These are phyloP conservation scores for Penicillium ochrochloron DNA, from an alignment of 495 filamentous ascomycete species.

Conservation along the genomic window DNA sequence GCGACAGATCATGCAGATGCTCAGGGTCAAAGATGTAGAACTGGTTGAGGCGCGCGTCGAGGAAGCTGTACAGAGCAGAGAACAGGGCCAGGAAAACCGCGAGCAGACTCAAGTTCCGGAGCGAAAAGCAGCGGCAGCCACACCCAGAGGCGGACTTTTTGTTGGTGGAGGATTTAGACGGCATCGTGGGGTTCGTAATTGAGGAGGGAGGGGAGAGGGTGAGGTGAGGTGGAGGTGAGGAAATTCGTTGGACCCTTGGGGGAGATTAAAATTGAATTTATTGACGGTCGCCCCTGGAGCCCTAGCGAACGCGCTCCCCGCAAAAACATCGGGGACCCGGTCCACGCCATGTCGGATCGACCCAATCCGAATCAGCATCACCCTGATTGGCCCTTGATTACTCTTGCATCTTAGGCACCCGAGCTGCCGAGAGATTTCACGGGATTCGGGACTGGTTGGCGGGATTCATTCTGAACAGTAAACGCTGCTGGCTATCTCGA, in stretches of 20 bases:
- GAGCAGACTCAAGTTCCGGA: slow-evolving; percentile 56
- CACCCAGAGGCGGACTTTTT: slow-evolving; percentile 30
- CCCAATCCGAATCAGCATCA: slow-evolving; percentile 27
- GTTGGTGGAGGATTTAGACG: slow-evolving; percentile 33
- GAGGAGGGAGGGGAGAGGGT: not conserved
- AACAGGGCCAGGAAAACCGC: slow-evolving; percentile 64
- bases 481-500: not conserved
- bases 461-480: not conserved
- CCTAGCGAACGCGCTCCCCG: slow-evolving; percentile 10
- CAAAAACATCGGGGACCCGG: slow-evolving; percentile 4
- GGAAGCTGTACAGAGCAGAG: slow-evolving; percentile 60
- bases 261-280: slow-evolving; percentile 16
- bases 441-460: slow-evolving; percentile 1
- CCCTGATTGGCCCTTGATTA: slow-evolving; percentile 22
- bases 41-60: slow-evolving; percentile 69
- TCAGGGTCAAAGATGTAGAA: slow-evolving; percentile 78
- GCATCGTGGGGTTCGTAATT: slow-evolving; percentile 21
- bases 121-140: slow-evolving; percentile 33
- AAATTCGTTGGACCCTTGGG: not conserved
- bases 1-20: slow-evolving; percentile 70
- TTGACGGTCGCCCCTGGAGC: slow-evolving; percentile 22
- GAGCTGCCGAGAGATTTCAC: slow-evolving; percentile 7
- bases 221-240: slow-evolving; percentile 1
- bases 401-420: not conserved
- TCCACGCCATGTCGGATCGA: slow-evolving; percentile 36